Percentiles rank a stretch among this genome's conserved stretches.
Conservation (phyloP, 768 basidiomycete genomes). For the Collybiopsis luxurians region DNA sequence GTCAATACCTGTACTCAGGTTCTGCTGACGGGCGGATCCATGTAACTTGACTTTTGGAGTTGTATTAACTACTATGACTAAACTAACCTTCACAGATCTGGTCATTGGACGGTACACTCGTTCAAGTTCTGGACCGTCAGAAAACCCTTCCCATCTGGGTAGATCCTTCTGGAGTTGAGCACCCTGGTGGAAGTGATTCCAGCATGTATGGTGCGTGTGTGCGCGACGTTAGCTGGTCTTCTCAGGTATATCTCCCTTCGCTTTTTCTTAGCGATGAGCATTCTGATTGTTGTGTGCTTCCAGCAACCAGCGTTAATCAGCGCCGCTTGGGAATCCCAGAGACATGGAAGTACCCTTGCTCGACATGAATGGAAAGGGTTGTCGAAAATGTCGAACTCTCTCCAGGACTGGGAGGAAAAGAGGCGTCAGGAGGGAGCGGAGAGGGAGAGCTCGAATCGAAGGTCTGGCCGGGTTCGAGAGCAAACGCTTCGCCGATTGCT, state of each 20-base stretch:
- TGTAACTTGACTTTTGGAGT: conserved; percentile 38
- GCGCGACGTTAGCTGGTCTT: conserved; percentile 95
- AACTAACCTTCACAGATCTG: conserved; percentile 64
- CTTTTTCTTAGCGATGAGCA: not conserved
- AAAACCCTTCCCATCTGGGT: conserved; percentile 65
- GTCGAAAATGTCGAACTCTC: conserved; percentile 57
- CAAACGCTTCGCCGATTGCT: not conserved
- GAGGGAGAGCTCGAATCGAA: conserved; percentile 22
- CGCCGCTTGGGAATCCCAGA: conserved; percentile 77
- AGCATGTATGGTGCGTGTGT: conserved; percentile 55
- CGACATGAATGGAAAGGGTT: conserved; percentile 97
- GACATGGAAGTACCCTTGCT: conserved; percentile 75
- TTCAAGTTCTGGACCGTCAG: conserved; percentile 81
- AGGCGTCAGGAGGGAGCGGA: conserved; percentile 21
- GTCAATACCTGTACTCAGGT: conserved; percentile 93
- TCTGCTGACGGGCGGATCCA: conserved; percentile 85
- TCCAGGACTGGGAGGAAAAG: conserved; percentile 79
- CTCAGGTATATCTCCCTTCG: conserved; percentile 45
- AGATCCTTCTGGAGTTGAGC: conserved; percentile 61
- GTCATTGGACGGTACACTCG: conserved; percentile 87
- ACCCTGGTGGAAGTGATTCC: conserved; percentile 45
- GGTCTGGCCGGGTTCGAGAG: not conserved
- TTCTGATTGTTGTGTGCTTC: not conserved
- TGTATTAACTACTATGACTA: conserved; percentile 1
- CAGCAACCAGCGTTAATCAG: conserved; percentile 88